Conservation (phyloP, 2,329 filamentous ascomycete species). For the Phialophora chinensis region DNA sequence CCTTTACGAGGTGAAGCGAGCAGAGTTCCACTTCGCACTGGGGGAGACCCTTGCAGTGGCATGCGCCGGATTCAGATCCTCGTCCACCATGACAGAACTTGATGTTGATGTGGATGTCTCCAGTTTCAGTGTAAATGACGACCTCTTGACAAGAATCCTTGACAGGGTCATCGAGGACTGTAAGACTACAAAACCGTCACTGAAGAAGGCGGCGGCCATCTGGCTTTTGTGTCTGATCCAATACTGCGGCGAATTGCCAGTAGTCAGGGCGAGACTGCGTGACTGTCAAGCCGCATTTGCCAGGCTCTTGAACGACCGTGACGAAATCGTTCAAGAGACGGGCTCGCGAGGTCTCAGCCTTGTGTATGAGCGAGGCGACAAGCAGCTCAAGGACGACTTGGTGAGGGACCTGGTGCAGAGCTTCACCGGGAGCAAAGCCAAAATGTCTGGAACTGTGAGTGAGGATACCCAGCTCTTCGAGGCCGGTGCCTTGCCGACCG, state of each 20-base stretch:
- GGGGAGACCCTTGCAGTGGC: slow-evolving; percentile 85
- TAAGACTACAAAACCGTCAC: slow-evolving; percentile 82
- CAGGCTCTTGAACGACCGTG: slow-evolving; percentile 80
- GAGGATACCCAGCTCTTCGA: slow-evolving; percentile 94
- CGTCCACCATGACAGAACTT: slow-evolving; percentile 73
- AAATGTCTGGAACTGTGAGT: slow-evolving; percentile 77
- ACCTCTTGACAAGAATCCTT: slow-evolving; percentile 62
- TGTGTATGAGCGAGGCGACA: slow-evolving; percentile 91
- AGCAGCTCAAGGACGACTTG: slow-evolving; percentile 77
- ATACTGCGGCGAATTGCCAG: slow-evolving; percentile 77
- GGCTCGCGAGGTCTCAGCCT: slow-evolving; percentile 88
- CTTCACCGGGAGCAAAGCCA: slow-evolving; percentile 78
- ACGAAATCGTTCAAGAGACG: slow-evolving; percentile 94
- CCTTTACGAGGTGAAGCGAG: slow-evolving; percentile 81
- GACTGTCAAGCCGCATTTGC: slow-evolving; percentile 88
- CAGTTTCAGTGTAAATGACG: slow-evolving; percentile 43
- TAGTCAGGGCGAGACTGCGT: slow-evolving; percentile 73
- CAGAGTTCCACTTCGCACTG: slow-evolving; percentile 87
- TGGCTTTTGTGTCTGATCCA: slow-evolving; percentile 93
- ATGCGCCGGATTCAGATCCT: slow-evolving; percentile 81
- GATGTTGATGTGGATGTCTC: slow-evolving; percentile 69
- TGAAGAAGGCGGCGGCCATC: slow-evolving; percentile 90
- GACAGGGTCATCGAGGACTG: slow-evolving; percentile 78
- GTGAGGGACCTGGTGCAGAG: slow-evolving; percentile 86
- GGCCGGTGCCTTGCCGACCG: slow-evolving; percentile 84